A percentile compares a stretch with the other conserved stretches of the same genome.
phyloP scores from a whole-genome alignment of 768 basidiomycete species.

The Galerina marginata region DNA sequence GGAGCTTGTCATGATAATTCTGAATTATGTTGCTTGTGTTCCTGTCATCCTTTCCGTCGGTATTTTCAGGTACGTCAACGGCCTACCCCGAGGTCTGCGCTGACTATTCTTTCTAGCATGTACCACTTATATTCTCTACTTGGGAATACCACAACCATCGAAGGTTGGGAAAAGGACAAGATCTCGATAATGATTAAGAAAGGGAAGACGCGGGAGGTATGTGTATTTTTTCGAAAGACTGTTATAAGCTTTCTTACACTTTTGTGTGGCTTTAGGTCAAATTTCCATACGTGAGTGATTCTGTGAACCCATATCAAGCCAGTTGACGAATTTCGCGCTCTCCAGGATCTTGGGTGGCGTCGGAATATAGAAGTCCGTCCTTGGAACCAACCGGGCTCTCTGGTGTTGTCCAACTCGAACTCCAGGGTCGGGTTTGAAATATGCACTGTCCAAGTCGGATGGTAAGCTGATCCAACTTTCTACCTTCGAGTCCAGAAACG shows the following conservation, averaged over 20 bases:
- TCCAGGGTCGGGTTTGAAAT: slow-evolving; percentile 78
- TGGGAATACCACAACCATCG: slow-evolving; percentile 93
- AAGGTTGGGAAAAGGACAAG: slow-evolving; percentile 98
- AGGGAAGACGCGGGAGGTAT: slow-evolving; percentile 84
- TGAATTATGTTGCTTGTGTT: slow-evolving; percentile 85
- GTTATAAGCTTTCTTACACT: slow-evolving; percentile 4
- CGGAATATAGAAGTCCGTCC: slow-evolving; percentile 77
- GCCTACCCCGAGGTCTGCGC: neutral
- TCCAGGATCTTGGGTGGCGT: slow-evolving; percentile 77
- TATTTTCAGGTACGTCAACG: slow-evolving; percentile 73
- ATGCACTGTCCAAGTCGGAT: slow-evolving; percentile 68
- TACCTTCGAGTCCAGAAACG: slow-evolving; percentile 15
- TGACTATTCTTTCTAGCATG: slow-evolving; percentile 49
- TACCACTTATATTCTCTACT: slow-evolving; percentile 84
- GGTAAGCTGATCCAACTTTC: slow-evolving; percentile 74
- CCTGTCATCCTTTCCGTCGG: slow-evolving; percentile 91
- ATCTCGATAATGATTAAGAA: slow-evolving; percentile 82
- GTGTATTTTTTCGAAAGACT: slow-evolving; percentile 7
- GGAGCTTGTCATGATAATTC: slow-evolving; percentile 84
- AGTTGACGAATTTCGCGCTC: neutral
- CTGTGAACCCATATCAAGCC: neutral
- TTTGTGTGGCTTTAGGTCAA: slow-evolving; percentile 58
- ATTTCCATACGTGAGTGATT: slow-evolving; percentile 83
- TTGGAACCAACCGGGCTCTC: slow-evolving; percentile 74
- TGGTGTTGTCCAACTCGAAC: slow-evolving; percentile 85